Conservation (phyloP, 805 yeast genomes). For the Cyberlindnera americana region DNA sequence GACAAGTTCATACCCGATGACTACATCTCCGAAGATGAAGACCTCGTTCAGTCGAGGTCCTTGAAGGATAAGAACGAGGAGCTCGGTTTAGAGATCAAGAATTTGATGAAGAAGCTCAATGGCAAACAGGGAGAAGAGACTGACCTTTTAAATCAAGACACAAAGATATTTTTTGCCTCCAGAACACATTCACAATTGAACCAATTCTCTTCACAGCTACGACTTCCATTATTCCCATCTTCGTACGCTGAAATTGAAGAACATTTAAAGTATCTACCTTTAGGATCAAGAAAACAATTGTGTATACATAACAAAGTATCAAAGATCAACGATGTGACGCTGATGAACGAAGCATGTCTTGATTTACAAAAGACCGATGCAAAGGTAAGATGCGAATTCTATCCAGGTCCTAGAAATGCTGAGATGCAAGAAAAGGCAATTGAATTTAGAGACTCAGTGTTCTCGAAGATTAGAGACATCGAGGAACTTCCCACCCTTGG, state of each 20-base stretch:
- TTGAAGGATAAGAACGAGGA: conserved; percentile 29
- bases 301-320: conserved; percentile 70
- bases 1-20: conserved; percentile 40
- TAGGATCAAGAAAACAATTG: conserved; percentile 82
- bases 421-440: conserved; percentile 27
- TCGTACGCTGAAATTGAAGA: conserved; percentile 47
- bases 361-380: conserved; percentile 53
- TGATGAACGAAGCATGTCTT: conserved; percentile 76
- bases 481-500: conserved; percentile 75
- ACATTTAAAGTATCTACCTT: conserved; percentile 60
- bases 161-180: conserved; percentile 67
- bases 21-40: conserved; percentile 31
- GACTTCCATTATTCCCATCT: conserved; percentile 60
- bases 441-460: conserved; percentile 45
- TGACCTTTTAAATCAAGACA: conserved; percentile 30
- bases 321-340: conserved; percentile 42
- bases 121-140: conserved; percentile 19
- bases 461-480: conserved; percentile 50
- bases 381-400: conserved; percentile 38
- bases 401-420: conserved; percentile 32
- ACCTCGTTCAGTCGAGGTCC: conserved; percentile 9
- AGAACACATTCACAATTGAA: conserved; percentile 87
- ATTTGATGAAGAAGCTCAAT: conserved; percentile 42
- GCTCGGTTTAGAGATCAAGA: conserved; percentile 45
- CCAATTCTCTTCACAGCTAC: conserved; percentile 75